Evolutionary conservation across 2,329 filamentous ascomycete genomes (phyloP).

Genomic region (Grosmannia huntii): DNA sequence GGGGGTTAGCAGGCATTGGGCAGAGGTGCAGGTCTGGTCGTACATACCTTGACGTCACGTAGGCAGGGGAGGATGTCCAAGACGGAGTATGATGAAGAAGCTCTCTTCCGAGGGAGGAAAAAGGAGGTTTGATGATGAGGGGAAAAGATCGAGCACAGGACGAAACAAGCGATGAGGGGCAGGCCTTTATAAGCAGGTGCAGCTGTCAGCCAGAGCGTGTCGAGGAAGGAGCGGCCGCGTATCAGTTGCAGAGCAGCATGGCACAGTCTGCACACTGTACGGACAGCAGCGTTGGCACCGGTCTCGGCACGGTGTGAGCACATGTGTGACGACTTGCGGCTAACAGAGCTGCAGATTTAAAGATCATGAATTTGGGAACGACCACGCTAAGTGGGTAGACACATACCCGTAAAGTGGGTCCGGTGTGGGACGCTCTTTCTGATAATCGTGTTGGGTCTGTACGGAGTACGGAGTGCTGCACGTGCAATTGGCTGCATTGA

Average conservation of each 20-base stretch:
- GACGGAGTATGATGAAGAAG: no score
- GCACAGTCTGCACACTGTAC: not conserved
- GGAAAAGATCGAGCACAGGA: not conserved
- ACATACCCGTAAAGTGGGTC: not conserved
- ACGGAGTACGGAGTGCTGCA: no score
- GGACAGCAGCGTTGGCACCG: not conserved
- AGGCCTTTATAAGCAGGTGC: not conserved
- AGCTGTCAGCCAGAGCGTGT: not conserved
- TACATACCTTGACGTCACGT: no score
- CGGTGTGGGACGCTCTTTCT: no score
- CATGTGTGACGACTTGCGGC: not conserved
- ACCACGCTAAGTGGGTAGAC: not conserved
- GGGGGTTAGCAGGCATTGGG: no score
- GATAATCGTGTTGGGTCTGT: no score
- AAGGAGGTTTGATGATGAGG: not conserved
- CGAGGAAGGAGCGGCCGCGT: not conserved
- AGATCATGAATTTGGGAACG: constrained; percentile 1
- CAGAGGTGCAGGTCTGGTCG: no score
- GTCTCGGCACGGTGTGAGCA: not conserved
- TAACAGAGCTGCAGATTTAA: not conserved
- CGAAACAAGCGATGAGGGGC: not conserved
- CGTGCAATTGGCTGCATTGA: no score
- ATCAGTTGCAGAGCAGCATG: not conserved
- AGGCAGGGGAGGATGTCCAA: not conserved
- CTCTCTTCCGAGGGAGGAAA: not conserved